Conservation (phyloP, 129 eudicot species). For the Rutidosis leptorrhynchoides region DNA sequence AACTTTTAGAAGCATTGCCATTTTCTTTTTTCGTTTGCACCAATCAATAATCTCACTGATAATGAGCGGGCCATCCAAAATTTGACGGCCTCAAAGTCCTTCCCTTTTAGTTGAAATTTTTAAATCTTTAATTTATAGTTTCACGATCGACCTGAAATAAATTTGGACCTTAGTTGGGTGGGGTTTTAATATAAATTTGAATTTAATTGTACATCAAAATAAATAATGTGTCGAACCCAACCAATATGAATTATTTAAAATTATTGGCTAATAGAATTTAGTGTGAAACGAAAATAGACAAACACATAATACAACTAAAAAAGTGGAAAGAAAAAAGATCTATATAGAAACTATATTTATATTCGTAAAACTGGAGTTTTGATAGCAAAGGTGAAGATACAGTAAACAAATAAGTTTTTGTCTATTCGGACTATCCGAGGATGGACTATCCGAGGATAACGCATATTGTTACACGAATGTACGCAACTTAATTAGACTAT, state of each 20-base stretch:
- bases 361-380: not conserved
- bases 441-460: no score
- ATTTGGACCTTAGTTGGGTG: conserved; percentile 23
- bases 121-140: not conserved
- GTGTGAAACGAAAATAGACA: not conserved
- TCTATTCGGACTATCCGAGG: no score
- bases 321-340: not conserved
- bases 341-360: not conserved
- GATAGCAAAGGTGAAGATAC: not conserved
- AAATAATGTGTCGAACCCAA: conserved; percentile 3
- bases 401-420: no score
- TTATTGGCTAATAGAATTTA: conserved; percentile 3
- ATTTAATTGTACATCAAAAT: conserved; percentile 4
- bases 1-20: no score
- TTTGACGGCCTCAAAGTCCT: no score
- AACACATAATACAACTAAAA: conserved; percentile 12
- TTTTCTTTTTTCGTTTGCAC: no score
- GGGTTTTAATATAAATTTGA: no score
- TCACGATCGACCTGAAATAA: conserved; percentile 6
- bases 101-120: not conserved
- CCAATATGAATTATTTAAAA: conserved; percentile 1
- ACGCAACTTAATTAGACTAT: no score
- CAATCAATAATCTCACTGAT: no score
- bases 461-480: no score
- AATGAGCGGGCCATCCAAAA: no score